Evolutionary conservation across 2,329 filamentous ascomycete genomes (phyloP).

Genomic region (Cyclaneusma minus): DNA sequence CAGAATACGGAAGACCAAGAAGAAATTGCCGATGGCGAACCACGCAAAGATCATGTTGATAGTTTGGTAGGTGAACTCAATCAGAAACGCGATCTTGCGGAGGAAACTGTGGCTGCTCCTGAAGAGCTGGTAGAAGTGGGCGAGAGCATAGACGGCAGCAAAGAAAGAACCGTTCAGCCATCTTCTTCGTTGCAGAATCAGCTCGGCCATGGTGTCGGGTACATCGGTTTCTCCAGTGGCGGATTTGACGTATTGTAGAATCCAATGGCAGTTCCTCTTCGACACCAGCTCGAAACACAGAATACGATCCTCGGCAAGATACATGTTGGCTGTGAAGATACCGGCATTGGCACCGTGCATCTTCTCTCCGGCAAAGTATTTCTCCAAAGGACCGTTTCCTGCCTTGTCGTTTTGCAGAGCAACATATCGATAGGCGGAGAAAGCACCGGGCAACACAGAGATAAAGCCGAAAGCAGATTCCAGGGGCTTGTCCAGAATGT

Average conservation of each 20-base stretch:
- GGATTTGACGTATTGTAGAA: slow-evolving; percentile 95
- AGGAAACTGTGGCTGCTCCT: slow-evolving; percentile 78
- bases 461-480: slow-evolving; percentile 98
- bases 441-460: slow-evolving; percentile 86
- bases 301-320: slow-evolving; percentile 95
- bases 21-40: slow-evolving; percentile 98
- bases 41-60: slow-evolving; percentile 97
- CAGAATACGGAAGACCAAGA: slow-evolving; percentile 94
- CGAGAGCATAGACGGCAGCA: slow-evolving; percentile 85
- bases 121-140: slow-evolving; percentile 93
- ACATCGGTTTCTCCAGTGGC: slow-evolving; percentile 95
- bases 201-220: slow-evolving; percentile 81
- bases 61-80: slow-evolving; percentile 91
- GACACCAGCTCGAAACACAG: slow-evolving; percentile 96
- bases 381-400: slow-evolving; percentile 79
- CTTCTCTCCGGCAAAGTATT: slow-evolving; percentile 95
- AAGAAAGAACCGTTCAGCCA: slow-evolving; percentile 99
- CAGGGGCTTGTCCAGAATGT: slow-evolving; percentile 93
- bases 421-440: slow-evolving; percentile 93
- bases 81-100: slow-evolving; percentile 75
- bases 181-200: slow-evolving; percentile 87
- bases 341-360: slow-evolving; percentile 86
- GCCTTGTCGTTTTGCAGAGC: slow-evolving; percentile 95
- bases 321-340: slow-evolving; percentile 99
- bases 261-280: slow-evolving; percentile 95